These are phyloP conservation scores for Tranzscheliella williamsii DNA, from an alignment of 1,284 basidiomycete genomes.

Conservation along the genomic window DNA sequence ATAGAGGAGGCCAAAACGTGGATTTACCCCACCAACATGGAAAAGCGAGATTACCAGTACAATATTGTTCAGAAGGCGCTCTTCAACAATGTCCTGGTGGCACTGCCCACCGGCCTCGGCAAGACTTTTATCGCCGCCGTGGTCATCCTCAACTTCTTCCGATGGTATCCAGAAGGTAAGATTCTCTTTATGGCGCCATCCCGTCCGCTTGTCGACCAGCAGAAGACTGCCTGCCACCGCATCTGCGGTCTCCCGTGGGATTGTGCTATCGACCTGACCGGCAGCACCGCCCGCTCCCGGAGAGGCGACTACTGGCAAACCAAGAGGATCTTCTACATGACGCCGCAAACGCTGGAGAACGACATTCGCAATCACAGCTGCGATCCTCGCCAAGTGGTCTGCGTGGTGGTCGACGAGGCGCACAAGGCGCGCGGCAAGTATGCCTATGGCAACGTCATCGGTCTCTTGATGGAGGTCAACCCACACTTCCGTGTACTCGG, in stretches of 20 bases:
- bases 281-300: slow-evolving; percentile 60
- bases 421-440: slow-evolving; percentile 92
- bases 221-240: slow-evolving; percentile 81
- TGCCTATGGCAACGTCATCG: slow-evolving; percentile 86
- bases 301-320: slow-evolving; percentile 69
- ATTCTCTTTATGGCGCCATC: slow-evolving; percentile 94
- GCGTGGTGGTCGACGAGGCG: slow-evolving; percentile 90
- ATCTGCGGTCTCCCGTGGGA: slow-evolving; percentile 89
- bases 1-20: slow-evolving; percentile 79
- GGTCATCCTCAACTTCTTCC: slow-evolving; percentile 71
- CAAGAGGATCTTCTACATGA: slow-evolving; percentile 95
- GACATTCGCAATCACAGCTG: slow-evolving; percentile 76
- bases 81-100: slow-evolving; percentile 91
- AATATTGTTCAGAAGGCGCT: slow-evolving; percentile 87
- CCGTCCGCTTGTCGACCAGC: slow-evolving; percentile 91
- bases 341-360: slow-evolving; percentile 91
- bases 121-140: slow-evolving; percentile 99
- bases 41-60: slow-evolving; percentile 90
- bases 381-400: slow-evolving; percentile 77
- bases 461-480: slow-evolving; percentile 88
- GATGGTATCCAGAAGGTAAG: slow-evolving; percentile 56
- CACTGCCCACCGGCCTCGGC: slow-evolving; percentile 91
- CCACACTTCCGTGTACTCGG: slow-evolving; percentile 91
- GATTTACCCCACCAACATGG: slow-evolving; percentile 87
- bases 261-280: slow-evolving; percentile 85